Conservation (phyloP, 768 basidiomycete genomes). For the Leccinum subgranulosum region DNA sequence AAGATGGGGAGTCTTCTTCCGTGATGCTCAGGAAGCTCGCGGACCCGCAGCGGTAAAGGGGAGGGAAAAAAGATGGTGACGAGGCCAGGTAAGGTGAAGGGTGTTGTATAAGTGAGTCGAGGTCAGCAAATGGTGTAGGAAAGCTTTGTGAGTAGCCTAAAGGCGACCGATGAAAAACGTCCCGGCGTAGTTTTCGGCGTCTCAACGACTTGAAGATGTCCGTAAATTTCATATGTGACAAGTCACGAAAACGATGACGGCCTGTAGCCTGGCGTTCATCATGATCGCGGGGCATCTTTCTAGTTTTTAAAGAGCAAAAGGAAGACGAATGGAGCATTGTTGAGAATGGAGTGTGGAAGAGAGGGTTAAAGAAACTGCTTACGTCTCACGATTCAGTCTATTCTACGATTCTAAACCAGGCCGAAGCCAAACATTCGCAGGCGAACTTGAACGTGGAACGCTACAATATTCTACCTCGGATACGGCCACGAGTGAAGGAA, state of each 20-base stretch:
- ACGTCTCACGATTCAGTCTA: not conserved
- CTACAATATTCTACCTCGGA: not conserved
- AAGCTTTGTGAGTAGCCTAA: slow-evolving; percentile 1
- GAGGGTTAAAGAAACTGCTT: not conserved
- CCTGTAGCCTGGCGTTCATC: slow-evolving; percentile 6
- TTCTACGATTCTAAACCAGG: slow-evolving; percentile 14
- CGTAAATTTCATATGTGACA: slow-evolving; percentile 16
- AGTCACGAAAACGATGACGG: slow-evolving; percentile 16
- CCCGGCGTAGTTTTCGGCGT: slow-evolving; percentile 5
- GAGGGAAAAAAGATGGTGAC: not conserved
- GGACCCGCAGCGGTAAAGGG: slow-evolving; percentile 2
- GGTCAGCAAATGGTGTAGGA: slow-evolving; percentile 4
- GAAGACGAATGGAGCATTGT: slow-evolving; percentile 8
- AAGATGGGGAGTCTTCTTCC: slow-evolving; percentile 10
- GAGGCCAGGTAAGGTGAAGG: not conserved
- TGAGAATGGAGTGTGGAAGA: not conserved
- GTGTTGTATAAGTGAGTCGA: slow-evolving; percentile 2
- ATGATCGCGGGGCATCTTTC: slow-evolving; percentile 9
- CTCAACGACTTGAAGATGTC: slow-evolving; percentile 24
- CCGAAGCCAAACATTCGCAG: slow-evolving; percentile 2
- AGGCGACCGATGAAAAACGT: slow-evolving; percentile 3
- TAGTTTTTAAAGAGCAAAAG: slow-evolving; percentile 11
- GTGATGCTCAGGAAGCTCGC: slow-evolving; percentile 6
- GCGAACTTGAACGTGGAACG: too few relatives aligned
- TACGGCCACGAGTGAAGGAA: not conserved